Conservation (phyloP, 805 yeast genomes). For the Kregervanrija delftensis region DNA sequence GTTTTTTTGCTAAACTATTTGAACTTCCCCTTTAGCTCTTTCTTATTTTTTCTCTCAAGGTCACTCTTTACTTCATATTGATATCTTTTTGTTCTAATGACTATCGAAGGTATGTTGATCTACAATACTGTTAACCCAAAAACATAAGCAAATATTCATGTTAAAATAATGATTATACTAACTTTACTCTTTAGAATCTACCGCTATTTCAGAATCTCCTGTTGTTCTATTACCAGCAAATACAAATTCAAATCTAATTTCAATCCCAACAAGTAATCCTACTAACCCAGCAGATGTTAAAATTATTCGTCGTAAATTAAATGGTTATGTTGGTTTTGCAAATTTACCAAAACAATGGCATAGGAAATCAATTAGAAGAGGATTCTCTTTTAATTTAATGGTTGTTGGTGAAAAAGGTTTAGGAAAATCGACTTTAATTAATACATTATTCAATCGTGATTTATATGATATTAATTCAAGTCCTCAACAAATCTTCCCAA, state of each 20-base stretch:
- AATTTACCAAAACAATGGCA: conserved; percentile 99
- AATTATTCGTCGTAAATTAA: conserved; percentile 74
- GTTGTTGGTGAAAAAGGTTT: conserved; percentile 89
- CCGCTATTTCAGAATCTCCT: too few species aligned
- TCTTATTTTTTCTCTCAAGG: too few species aligned
- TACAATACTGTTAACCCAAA: too few species aligned
- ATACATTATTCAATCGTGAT: conserved; percentile 75
- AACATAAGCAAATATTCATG: too few species aligned
- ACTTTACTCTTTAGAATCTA: too few species aligned
- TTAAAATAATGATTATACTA: too few species aligned
- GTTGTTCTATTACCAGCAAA: background rate
- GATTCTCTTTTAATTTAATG: conserved; percentile 82
- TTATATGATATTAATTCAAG: conserved; percentile 34
- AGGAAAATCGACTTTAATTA: conserved; percentile 88
- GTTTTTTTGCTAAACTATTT: too few species aligned
- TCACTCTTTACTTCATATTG: too few species aligned
- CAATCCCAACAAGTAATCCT: conserved; percentile 2
- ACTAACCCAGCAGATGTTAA: conserved; percentile 35
- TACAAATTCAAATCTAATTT: background rate
- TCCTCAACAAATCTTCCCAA: conserved; percentile 25
- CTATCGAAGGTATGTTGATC: too few species aligned
- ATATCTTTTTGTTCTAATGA: too few species aligned
- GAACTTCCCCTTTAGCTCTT: too few species aligned
- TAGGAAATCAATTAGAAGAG: conserved; percentile 82
- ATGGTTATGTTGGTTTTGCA: conserved; percentile 94